Evolutionary conservation across 2,329 filamentous ascomycete genomes (phyloP), one percentile per base, ranked within the genome.

Genomic region (Penicillium sp.): DNA sequence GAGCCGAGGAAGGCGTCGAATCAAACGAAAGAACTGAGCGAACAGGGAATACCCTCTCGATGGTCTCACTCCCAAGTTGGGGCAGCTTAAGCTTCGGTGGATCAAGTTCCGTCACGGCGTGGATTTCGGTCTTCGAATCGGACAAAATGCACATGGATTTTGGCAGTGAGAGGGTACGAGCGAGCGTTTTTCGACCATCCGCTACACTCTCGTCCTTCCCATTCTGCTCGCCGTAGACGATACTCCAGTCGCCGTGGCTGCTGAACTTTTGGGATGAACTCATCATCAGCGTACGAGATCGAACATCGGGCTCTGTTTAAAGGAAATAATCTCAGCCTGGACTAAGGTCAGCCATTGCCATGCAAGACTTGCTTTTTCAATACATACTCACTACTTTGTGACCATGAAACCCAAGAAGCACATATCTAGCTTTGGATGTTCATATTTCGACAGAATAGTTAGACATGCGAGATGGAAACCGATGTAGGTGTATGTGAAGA

Each of bases 1-100:
- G 39, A 2, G 61, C 54, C 9, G 66, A 67, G 3, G 66, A 68
- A 8, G 62, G 53, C 3, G 46, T 61, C 8, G 84, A 83, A 64
- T 90, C 86, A 34, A 92, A 84, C 10, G 85, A 89, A 29, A 93
- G 79, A 37, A 90, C 87, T 11, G 89, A 92, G 45, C 88, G 84
- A 28, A 93, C 89, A 14, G 90, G 90, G 52, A 90, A 93, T n/a
- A 93, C 87, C 47, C 88, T 83, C 66, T 92, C 82, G 31, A 77
- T 62, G 2, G 66, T 64, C 5, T 68, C 67, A 10, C 63, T 66
- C 40, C 68, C 67, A 13, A 73, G 48, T 7, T 58, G 58, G 18
- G 68, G 66, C 5, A 71, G 52, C 16, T 62, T 64, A 33, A 66
- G 40, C 28, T 55, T 62, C 5, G 60, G 40, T n/a, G 60, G 53